Conservation (phyloP, 352 stramenopile genomes). For the Pythium monospermum region DNA sequence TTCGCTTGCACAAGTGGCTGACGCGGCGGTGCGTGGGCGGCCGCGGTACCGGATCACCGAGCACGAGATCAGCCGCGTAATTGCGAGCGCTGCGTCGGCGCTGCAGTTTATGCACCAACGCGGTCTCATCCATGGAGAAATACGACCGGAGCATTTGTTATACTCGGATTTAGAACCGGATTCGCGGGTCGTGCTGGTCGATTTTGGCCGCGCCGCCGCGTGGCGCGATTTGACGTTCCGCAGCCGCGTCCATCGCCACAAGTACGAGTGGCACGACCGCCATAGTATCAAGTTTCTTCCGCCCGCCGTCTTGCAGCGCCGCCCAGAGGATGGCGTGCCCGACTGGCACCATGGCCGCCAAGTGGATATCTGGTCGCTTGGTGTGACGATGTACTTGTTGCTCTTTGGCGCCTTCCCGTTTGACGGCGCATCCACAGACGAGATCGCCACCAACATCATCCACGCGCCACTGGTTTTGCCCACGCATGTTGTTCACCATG, state of each 20-base stretch:
- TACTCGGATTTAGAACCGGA: constrained; percentile 63
- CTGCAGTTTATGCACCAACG: constrained; percentile 54
- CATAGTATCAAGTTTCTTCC: constrained; percentile 63
- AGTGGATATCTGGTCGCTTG: constrained; percentile 67
- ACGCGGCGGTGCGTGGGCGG: neutral
- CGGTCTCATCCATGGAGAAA: constrained; percentile 54
- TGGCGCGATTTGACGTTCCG: constrained; percentile 34
- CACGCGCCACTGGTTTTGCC: constrained; percentile 25
- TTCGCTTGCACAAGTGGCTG: neutral
- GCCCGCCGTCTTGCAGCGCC: constrained; percentile 41
- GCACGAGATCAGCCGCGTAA: constrained; percentile 45
- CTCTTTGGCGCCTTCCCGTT: constrained; percentile 63
- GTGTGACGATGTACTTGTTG: constrained; percentile 68
- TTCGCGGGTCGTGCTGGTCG: constrained; percentile 50
- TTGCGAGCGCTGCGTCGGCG: constrained; percentile 37
- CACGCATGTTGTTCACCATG: too few species aligned
- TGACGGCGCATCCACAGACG: constrained; percentile 17
- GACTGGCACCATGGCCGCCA: constrained; percentile 60
- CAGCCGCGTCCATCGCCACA: constrained; percentile 11
- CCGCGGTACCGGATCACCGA: constrained; percentile 36
- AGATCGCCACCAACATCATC: constrained; percentile 19
- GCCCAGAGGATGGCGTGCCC: constrained; percentile 21
- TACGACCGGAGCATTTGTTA: constrained; percentile 71
- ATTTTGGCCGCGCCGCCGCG: constrained; percentile 54
- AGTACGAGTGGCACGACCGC: constrained; percentile 54